Conservation (phyloP, 2,329 filamentous ascomycete genomes). For the Volutella citrinella region DNA sequence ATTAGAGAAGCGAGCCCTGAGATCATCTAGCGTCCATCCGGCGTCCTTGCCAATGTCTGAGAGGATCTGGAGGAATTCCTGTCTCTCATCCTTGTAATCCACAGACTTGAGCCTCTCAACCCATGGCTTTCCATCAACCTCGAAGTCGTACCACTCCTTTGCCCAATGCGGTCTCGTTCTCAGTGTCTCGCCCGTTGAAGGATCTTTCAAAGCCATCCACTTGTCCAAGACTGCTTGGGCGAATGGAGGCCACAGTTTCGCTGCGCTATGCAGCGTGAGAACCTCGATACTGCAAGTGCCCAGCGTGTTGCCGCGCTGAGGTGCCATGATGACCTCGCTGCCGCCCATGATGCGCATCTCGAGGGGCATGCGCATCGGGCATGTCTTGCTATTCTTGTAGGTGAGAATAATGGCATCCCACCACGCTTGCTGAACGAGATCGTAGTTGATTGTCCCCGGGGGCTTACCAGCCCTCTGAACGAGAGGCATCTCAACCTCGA, state of each 20-base stretch:
- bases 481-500: constrained; percentile 13
- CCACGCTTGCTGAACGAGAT: constrained; percentile 10
- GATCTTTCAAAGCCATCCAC: constrained; percentile 8
- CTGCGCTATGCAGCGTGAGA: constrained; percentile 3
- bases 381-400: constrained; percentile 8
- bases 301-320: constrained; percentile 7
- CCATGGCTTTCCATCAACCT: constrained; percentile 7
- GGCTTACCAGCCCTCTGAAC: constrained; percentile 4
- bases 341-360: constrained; percentile 15
- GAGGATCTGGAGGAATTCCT: too few relatives aligned
- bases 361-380: constrained; percentile 13
- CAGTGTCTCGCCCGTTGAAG: constrained; percentile 4
- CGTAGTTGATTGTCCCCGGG: constrained; percentile 1
- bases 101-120: constrained; percentile 4
- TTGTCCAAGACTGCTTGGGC: constrained; percentile 11
- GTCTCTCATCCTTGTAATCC: constrained; percentile 10
- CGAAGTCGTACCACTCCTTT: constrained; percentile 11
- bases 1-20: too few relatives aligned
- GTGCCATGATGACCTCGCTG: constrained; percentile 11
- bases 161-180: constrained; percentile 9
- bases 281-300: constrained; percentile 11
- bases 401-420: constrained; percentile 10
- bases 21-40: too few relatives aligned
- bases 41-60: too few relatives aligned
- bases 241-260: constrained; percentile 5